Evolutionary conservation across 495 filamentous ascomycete species (phyloP), one percentile per base, ranked within the genome.

Genomic region (Penicillium longicatenatum): DNA sequence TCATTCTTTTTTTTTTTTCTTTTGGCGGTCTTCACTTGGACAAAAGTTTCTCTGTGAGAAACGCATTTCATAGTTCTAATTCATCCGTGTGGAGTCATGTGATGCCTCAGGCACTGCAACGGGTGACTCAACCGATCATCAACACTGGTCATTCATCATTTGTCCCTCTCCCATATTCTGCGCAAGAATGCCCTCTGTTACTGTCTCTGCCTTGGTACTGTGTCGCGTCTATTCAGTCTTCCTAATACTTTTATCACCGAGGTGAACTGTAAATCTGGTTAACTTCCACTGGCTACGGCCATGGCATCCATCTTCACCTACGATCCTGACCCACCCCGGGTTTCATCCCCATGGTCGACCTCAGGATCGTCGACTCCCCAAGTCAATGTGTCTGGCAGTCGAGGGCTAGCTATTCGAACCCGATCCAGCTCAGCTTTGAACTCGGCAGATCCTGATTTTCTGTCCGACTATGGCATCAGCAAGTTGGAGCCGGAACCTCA

Each of bases 261-360:
- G 45, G 43, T 60, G 48, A 55, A 11, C 39, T 22, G 42, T 47
- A 33, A 20, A 49, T 11, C 26, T 35, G 24, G n/a, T 33, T 11
- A 42, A 19, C 41, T 24, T 48, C 4, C 11, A 30, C 45, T 47
- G 39, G 39, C 44, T 17, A 22, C 43, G 20, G 50, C 45, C 22
- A 98, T 98, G 94, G 90, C 91, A 35, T 96, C 92, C 14, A 91
- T 98, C 56, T 98, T 98, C 72, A 97, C 93, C 0, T 98, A 88
- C 67, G 91, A 97, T 54, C 86, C 91, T 11, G 88, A 95, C 58
- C 90, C 93, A 35, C 89, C 91, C 5, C 78, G 91, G 72, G 89
- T 97, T 26, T 85, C 89, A 16, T 97, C 93, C 10, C 95, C 94
- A 24, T 98, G 94, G 94, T 79, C 87, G 37, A 82, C 79, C 16